phyloP scores from a whole-genome alignment of 2,329 filamentous ascomycete genomes.

The Amauroascus niger region DNA sequence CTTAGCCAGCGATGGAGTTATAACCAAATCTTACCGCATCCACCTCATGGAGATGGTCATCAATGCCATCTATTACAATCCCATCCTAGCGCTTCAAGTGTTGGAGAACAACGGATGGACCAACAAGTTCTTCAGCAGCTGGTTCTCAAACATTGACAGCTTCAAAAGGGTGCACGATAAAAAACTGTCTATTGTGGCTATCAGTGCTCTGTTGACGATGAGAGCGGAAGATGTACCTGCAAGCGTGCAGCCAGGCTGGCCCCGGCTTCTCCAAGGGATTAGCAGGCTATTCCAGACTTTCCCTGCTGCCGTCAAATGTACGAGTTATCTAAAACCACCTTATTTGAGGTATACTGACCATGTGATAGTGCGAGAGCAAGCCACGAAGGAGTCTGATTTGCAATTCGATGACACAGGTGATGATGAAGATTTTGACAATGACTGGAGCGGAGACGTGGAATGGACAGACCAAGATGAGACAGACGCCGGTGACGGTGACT shows the following conservation, averaged over 20 bases:
- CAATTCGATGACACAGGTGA: constrained; percentile 61
- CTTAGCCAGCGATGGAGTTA: constrained; percentile 60
- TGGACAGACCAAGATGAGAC: constrained; percentile 56
- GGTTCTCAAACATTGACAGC: constrained; percentile 92
- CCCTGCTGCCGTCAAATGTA: constrained; percentile 75
- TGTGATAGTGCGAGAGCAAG: constrained; percentile 70
- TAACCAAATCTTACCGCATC: constrained; percentile 87
- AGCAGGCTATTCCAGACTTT: constrained; percentile 87
- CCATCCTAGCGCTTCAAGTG: constrained; percentile 68
- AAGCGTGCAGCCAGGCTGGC: constrained; percentile 95
- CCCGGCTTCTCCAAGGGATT: constrained; percentile 76
- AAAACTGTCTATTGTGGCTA: constrained; percentile 93
- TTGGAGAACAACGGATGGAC: constrained; percentile 92
- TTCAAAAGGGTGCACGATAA: constrained; percentile 96
- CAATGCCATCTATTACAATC: constrained; percentile 97
- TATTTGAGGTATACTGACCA: neutral
- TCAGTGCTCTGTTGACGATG: constrained; percentile 72
- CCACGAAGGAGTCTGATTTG: constrained; percentile 77
- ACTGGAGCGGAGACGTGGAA: constrained; percentile 68
- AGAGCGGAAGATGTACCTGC: constrained; percentile 70
- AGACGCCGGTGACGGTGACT: constrained; percentile 53
- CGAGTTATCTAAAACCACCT: constrained; percentile 25
- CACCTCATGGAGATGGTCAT: constrained; percentile 99
- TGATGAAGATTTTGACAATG: constrained; percentile 70
- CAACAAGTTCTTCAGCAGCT: constrained; percentile 96